phyloP scores from a whole-genome alignment of 495 filamentous ascomycete species.

The Bathelium albidoporum region DNA sequence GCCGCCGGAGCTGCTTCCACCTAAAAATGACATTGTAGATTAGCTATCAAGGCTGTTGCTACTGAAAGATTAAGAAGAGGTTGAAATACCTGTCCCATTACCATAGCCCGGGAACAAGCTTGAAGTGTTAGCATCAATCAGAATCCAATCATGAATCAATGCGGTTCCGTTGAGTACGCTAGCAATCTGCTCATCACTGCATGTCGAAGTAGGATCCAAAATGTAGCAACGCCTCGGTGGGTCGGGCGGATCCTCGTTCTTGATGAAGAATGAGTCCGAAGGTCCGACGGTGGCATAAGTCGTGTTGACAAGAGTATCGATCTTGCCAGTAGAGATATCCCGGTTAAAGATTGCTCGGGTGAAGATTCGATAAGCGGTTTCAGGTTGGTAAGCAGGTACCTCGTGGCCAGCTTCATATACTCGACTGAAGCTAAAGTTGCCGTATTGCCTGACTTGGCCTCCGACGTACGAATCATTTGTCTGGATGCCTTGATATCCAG shows the following conservation, averaged over 20 bases:
- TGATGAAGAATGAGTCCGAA: background rate
- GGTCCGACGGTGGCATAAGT: background rate
- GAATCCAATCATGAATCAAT: slow-evolving; percentile 1
- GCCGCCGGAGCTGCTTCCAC: background rate
- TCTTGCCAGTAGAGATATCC: slow-evolving; percentile 2
- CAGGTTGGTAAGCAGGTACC: slow-evolving; percentile 5
- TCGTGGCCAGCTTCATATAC: slow-evolving; percentile 7
- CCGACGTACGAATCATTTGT: slow-evolving; percentile 13
- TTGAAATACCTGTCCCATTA: background rate
- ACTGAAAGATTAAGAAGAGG: background rate
- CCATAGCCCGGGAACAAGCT: slow-evolving; percentile 4
- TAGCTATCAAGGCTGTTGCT: background rate
- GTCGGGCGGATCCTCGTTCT: background rate
- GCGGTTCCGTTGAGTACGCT: slow-evolving; percentile 2
- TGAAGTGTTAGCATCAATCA: slow-evolving; percentile 2
- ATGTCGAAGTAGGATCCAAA: slow-evolving; percentile 5
- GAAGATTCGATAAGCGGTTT: slow-evolving; percentile 5
- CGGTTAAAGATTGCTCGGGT: slow-evolving; percentile 6
- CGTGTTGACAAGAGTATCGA: background rate
- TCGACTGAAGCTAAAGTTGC: background rate
- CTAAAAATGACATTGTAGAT: background rate
- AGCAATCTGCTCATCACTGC: slow-evolving; percentile 3
- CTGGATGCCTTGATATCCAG: slow-evolving; percentile 40
- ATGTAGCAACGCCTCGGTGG: background rate
- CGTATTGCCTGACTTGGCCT: slow-evolving; percentile 5